Evolutionary conservation across 352 stramenopile genomes (phyloP).

Genomic region (Globisporangium radiosum): DNA sequence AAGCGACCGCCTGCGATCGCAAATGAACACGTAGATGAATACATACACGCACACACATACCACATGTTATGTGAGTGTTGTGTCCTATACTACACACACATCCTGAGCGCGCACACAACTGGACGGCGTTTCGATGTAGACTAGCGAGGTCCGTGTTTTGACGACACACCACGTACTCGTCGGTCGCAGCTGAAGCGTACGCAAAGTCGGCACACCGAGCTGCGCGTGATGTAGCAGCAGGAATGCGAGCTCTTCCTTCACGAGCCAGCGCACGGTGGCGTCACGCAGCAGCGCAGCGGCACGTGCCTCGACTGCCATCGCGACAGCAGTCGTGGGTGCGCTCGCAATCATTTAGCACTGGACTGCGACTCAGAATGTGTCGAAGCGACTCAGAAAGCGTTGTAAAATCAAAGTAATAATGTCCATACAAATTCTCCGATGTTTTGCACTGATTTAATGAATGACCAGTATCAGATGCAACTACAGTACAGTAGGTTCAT

Average conservation of each 20-base stretch:
- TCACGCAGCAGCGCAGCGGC: slow-evolving; percentile 32
- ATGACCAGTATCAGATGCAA: too few relatives aligned
- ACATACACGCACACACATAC: slow-evolving; percentile 2
- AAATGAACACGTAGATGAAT: neutral
- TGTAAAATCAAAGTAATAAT: too few relatives aligned
- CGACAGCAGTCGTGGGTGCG: too few relatives aligned
- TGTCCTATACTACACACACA: too few relatives aligned
- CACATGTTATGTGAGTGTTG: neutral
- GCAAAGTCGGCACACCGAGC: slow-evolving; percentile 33
- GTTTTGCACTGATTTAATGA: too few relatives aligned
- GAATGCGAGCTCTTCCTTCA: slow-evolving; percentile 80
- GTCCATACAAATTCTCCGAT: too few relatives aligned
- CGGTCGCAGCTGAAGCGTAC: slow-evolving; percentile 37
- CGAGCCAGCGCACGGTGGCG: slow-evolving; percentile 63
- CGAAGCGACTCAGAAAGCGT: too few relatives aligned
- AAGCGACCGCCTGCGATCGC: slow-evolving; percentile 46
- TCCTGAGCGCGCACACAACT: too few relatives aligned
- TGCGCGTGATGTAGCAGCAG: slow-evolving; percentile 50
- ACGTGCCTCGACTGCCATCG: slow-evolving; percentile 15
- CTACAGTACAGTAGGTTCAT: too few relatives aligned
- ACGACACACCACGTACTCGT: slow-evolving; percentile 36
- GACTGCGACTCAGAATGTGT: too few relatives aligned
- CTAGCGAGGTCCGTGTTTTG: neutral
- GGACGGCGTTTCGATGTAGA: neutral
- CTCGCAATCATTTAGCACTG: too few relatives aligned